Evolutionary conservation across 2,329 filamentous ascomycete genomes (phyloP).

Genomic region (Cryphonectria carpinicola): DNA sequence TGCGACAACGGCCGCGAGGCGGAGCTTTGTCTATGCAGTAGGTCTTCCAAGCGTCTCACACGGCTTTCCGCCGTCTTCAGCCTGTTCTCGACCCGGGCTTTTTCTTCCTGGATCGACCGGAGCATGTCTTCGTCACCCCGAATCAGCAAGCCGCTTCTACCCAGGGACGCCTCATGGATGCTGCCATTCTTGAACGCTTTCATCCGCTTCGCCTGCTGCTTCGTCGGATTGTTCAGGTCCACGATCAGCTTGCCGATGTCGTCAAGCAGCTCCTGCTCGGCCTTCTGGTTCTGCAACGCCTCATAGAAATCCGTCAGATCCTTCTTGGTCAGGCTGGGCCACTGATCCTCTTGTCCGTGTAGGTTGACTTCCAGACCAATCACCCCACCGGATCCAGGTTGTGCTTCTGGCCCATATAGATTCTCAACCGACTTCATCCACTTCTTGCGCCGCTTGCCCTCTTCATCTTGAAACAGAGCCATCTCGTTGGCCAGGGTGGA

Average conservation of each 20-base stretch:
- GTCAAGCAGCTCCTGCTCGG: slow-evolving; percentile 67
- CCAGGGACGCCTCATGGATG: slow-evolving; percentile 85
- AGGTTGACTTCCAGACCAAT: slow-evolving; percentile 85
- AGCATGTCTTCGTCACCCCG: slow-evolving; percentile 86
- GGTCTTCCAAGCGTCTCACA: slow-evolving; percentile 86
- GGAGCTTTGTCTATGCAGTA: slow-evolving; percentile 82
- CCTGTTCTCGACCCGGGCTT: slow-evolving; percentile 72
- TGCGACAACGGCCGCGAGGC: slow-evolving; percentile 57
- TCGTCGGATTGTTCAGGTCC: slow-evolving; percentile 80
- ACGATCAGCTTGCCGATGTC: slow-evolving; percentile 77
- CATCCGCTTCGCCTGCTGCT: slow-evolving; percentile 81
- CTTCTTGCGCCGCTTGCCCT: slow-evolving; percentile 82
- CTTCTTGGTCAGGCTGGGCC: slow-evolving; percentile 76
- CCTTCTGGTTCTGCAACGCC: slow-evolving; percentile 65
- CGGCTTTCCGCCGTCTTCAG: slow-evolving; percentile 85
- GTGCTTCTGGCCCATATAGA: slow-evolving; percentile 67
- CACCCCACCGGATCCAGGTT: slow-evolving; percentile 68
- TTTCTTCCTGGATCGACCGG: slow-evolving; percentile 80
- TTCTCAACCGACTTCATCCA: slow-evolving; percentile 88
- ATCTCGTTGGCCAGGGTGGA: slow-evolving; percentile 90
- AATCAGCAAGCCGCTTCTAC: slow-evolving; percentile 82
- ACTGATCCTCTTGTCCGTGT: slow-evolving; percentile 75
- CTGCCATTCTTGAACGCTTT: slow-evolving; percentile 98
- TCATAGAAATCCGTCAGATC: slow-evolving; percentile 78
- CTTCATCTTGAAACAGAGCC: slow-evolving; percentile 89